A percentile compares a stretch with the other conserved stretches of the same genome.
Evolutionary conservation across 148 eudicot species (phyloP).

Genomic region (Arbutus unedo): DNA sequence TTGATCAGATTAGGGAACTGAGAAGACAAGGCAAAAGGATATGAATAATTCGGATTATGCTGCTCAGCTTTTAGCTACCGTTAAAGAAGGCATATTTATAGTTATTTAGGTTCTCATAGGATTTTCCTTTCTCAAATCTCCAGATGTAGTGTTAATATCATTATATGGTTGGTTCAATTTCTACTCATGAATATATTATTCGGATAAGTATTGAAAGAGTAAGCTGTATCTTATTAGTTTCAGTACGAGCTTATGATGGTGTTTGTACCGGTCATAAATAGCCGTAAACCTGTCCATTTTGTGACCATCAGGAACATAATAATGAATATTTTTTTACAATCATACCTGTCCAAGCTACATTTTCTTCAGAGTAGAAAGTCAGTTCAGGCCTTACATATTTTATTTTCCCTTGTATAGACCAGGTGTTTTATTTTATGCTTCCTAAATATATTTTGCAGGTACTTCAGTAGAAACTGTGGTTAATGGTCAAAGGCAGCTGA

Average conservation of each 20-base stretch:
- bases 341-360: background rate
- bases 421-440: background rate
- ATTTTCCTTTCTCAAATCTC: background rate
- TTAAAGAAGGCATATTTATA: background rate
- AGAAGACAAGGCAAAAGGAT: background rate
- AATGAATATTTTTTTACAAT: background rate
- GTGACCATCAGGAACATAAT: background rate
- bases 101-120: background rate
- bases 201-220: background rate
- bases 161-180: background rate
- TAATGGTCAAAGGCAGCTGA: conserved; percentile 52
- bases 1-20: background rate
- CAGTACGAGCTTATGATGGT: background rate
- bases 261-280: background rate
- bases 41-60: background rate
- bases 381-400: background rate
- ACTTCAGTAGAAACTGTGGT: conserved; percentile 53
- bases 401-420: background rate
- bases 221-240: background rate
- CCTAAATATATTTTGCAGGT: conserved; percentile 32
- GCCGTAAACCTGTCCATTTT: background rate
- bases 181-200: background rate
- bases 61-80: background rate
- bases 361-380: background rate
- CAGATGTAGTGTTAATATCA: background rate